Evolutionary conservation across 805 yeast species (phyloP), one percentile per base, ranked within the genome.

Genomic region (Saccharomycopsis sp.): DNA sequence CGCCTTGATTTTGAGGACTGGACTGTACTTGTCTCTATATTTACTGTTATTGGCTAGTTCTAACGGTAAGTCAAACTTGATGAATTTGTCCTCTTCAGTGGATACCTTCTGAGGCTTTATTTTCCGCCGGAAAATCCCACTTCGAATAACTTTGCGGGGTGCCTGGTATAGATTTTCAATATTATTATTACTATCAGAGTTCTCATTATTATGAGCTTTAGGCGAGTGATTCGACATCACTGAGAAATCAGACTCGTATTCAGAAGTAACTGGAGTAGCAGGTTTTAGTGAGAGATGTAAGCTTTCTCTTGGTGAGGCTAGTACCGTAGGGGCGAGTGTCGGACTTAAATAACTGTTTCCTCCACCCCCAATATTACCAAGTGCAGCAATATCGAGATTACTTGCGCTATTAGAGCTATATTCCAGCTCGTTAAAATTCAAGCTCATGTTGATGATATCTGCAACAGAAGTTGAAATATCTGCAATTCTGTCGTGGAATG

Each of bases 401-500:
- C 24, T 19, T 9, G 29, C 29, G n/a, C 47, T 35, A 17, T n/a
- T n/a, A 20, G 73, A 73, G 52, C 73, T 70, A 15, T 69, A 70
- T 3, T 57, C 57, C 41, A 64, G 65, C 1, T 57, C 24, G 0
- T 56, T 9, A 24, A 62, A 57, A 12, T 58, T 58, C 15, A 52
- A 25, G n/a, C 61, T 52, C 61, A 61, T 55, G 17, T 62, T 61
- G 61, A 77, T 56, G 17, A 87, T 67, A 15, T 83, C 83, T 5
- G 70, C 63, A 53, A 90, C 73, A 0, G 87, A 79, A 19, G 90
- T 68, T 2, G 81, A 72, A 3, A 83, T 82, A 22, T 75, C 75
- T 5, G 96, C 97, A 12, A 94, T 89, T 51, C 83, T 79, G 66
- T 93, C 97, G 69, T 94, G 90, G 63, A 79, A 84, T 0, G 97